Conservation (phyloP, 2,329 filamentous ascomycete species). For the Neofusicoccum kwambonambiense region DNA sequence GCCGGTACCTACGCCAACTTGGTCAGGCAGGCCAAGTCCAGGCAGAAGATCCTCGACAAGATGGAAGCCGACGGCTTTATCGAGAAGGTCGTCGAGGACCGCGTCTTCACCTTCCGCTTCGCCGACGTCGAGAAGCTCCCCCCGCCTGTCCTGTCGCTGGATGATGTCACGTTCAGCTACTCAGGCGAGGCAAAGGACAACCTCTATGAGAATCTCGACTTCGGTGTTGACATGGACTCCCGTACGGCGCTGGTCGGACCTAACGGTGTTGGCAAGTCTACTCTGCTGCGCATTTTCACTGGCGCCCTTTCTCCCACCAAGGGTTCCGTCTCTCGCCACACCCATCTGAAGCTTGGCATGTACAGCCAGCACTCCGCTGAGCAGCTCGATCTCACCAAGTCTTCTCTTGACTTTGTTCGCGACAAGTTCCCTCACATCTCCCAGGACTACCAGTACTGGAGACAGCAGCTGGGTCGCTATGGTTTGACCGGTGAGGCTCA, state of each 20-base stretch:
- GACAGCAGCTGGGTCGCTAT: slow-evolving; percentile 93
- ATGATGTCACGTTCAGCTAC: slow-evolving; percentile 98
- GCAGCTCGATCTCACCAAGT: slow-evolving; percentile 98
- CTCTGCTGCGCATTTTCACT: slow-evolving; percentile 92
- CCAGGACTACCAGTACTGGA: slow-evolving; percentile 99
- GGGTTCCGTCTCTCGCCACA: slow-evolving; percentile 85
- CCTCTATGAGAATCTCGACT: slow-evolving; percentile 92
- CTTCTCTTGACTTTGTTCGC: slow-evolving; percentile 92
- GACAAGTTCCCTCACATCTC: slow-evolving; percentile 88
- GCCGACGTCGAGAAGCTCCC: slow-evolving; percentile 99
- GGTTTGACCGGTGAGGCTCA: slow-evolving; percentile 90
- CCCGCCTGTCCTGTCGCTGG: slow-evolving; percentile 91
- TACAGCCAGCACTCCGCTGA: slow-evolving; percentile 99
- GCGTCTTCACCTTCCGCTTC: slow-evolving; percentile 96
- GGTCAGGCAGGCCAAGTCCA: slow-evolving; percentile 96
- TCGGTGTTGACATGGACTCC: slow-evolving; percentile 99
- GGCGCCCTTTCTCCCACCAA: slow-evolving; percentile 84
- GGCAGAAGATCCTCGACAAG: slow-evolving; percentile 99
- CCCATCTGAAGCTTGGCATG: slow-evolving; percentile 95
- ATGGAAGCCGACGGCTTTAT: slow-evolving; percentile 99
- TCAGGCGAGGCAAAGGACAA: slow-evolving; percentile 86
- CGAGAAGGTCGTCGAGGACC: slow-evolving; percentile 79
- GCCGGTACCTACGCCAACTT: slow-evolving; percentile 99
- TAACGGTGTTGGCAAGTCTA: slow-evolving; percentile 99
- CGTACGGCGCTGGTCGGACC: slow-evolving; percentile 94